Evolutionary conservation across 2,329 filamentous ascomycete species (phyloP), one percentile per base, ranked within the genome.

Genomic region (Stachybotrys elegans): DNA sequence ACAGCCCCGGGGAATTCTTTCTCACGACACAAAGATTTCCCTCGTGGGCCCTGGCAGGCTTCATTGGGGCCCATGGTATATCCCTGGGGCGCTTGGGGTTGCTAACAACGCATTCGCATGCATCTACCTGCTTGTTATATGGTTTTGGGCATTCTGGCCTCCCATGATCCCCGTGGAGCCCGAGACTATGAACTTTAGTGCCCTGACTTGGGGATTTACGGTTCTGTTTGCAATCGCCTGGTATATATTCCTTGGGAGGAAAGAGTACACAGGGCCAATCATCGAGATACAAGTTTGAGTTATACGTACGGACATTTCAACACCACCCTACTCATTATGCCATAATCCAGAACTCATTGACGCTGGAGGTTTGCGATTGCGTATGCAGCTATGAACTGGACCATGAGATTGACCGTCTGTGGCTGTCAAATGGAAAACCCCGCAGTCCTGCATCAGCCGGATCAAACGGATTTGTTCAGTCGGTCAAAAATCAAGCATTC

Each of bases 121-220:
- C 51, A 40, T 65, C 3, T 82, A 79, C 52, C 70, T 75, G 55
- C 45, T 73, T 2, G 71, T 81, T 32, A 64, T 80, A 3, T 68
- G 76, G 9, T 80, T 82, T 58, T 81, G 74, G 67, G 71, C n/a
- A 17, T 75, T 80, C 38, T 78, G 71, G 71, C 75, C 63, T 1
- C 63, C 66, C 0, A 9, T 56, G 47, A 14, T 54, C 2, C 42
- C 57, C 2, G 51, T 47, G n/a, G n/a, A 53, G 0, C 54, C 64
- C 0, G 54, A 58, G 1, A 68, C 59, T 12, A 71, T 73, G 65
- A 78, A 78, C 54, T 77, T 68, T 50, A 70, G 64, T 19, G 57
- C 71, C 8, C 49, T 76, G 3, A 63, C 25, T 9, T 29, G 25
- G 25, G 25, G 25, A 9, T 29, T n/a, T 29, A 29, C n/a, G 25